Percentiles rank a stretch among this genome's conserved stretches.
Conservation (phyloP, 805 yeast genomes). For the Hagleromyces aurorensis region DNA sequence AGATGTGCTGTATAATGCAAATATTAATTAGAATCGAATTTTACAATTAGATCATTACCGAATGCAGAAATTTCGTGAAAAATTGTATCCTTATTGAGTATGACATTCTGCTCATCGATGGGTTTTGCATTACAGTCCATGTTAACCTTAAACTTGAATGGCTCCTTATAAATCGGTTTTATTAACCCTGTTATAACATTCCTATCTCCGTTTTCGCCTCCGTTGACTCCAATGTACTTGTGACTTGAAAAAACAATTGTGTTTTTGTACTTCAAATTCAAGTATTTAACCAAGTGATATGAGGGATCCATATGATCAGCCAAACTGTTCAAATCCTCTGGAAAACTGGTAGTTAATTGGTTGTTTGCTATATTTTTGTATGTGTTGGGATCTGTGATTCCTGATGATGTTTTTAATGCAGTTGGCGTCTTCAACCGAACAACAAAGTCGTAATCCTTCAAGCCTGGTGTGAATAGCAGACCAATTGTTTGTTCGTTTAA, state of each 20-base stretch:
- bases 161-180: constrained; percentile 53
- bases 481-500: constrained; percentile 37
- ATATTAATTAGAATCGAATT: constrained; percentile 30
- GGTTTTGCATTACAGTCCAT: constrained; percentile 70
- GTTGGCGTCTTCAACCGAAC: constrained; percentile 46
- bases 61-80: constrained; percentile 59
- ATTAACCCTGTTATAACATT: constrained; percentile 75
- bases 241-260: constrained; percentile 62
- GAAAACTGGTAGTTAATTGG: constrained; percentile 25
- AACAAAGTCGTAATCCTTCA: constrained; percentile 77
- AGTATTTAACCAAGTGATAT: constrained; percentile 49
- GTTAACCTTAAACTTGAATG: constrained; percentile 70
- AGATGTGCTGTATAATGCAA: no score
- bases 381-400: constrained; percentile 44
- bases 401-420: constrained; percentile 41
- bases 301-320: constrained; percentile 52
- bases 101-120: constrained; percentile 41
- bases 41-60: constrained; percentile 58
- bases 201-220: constrained; percentile 45
- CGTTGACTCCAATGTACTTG: constrained; percentile 43
- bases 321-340: constrained; percentile 33
- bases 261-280: constrained; percentile 56
- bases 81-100: constrained; percentile 64
- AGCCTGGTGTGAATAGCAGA: constrained; percentile 69
- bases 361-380: constrained; percentile 50